Conservation (phyloP, 371 early-diverging fungal species). For the Actinomortierella wolfii region DNA sequence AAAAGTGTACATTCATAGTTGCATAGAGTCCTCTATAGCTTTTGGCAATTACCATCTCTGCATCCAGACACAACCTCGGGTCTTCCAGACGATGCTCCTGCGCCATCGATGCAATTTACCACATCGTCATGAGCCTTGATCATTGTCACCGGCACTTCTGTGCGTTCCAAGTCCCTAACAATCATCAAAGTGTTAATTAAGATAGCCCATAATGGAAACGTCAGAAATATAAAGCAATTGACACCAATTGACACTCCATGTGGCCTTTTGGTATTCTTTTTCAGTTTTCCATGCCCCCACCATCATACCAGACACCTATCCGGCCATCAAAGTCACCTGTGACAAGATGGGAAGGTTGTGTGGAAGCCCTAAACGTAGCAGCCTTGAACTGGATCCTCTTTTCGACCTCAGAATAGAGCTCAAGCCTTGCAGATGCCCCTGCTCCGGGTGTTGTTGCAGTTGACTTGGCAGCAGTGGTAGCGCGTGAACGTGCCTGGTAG, state of each 20-base stretch:
- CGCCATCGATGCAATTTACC: conserved; percentile 79
- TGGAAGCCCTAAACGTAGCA: conserved; percentile 66
- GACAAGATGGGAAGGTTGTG: conserved; percentile 62
- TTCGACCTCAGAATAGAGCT: conserved; percentile 47
- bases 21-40: too few relatives aligned
- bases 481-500: conserved; percentile 27
- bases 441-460: background rate
- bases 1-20: too few relatives aligned
- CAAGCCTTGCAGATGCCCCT: conserved; percentile 18
- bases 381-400: conserved; percentile 67
- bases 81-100: conserved; percentile 54
- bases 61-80: conserved; percentile 80
- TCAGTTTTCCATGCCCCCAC: background rate
- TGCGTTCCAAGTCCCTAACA: conserved; percentile 70
- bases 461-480: background rate
- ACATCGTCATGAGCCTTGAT: conserved; percentile 75
- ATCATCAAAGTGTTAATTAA: background rate
- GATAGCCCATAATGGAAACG: background rate
- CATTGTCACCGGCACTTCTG: conserved; percentile 62
- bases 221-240: too few relatives aligned
- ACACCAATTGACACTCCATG: too few relatives aligned
- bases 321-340: conserved; percentile 81
- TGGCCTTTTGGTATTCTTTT: too few relatives aligned
- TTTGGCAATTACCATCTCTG: conserved; percentile 73
- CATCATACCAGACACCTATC: conserved; percentile 62